Conservation (phyloP, 83 land plant genomes). For the Thuja plicata region DNA sequence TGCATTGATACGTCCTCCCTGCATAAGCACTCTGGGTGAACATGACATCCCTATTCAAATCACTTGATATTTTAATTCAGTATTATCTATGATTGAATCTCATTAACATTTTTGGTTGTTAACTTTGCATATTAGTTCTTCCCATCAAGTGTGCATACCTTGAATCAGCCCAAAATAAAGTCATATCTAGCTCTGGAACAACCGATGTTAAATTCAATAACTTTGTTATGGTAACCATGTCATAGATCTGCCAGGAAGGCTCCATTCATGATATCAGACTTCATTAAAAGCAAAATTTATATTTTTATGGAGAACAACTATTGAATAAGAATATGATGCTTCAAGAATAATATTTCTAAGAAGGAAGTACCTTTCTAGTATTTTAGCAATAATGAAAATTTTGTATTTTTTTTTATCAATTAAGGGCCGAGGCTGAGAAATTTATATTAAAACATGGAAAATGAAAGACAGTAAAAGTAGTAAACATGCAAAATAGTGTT, state of each 20-base stretch:
- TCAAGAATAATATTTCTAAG: background rate
- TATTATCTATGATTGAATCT: too few species aligned
- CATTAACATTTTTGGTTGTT: background rate
- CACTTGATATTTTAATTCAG: too few species aligned
- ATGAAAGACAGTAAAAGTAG: too few species aligned
- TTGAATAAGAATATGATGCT: background rate
- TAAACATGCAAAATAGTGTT: too few species aligned
- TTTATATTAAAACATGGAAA: too few species aligned
- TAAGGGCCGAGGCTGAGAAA: too few species aligned
- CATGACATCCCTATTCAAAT: too few species aligned
- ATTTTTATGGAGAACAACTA: background rate
- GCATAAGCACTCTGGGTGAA: too few species aligned
- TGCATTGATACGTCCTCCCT: too few species aligned
- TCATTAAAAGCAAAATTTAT: background rate
- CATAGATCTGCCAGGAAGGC: conserved; percentile 65
- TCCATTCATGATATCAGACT: background rate
- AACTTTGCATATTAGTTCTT: background rate
- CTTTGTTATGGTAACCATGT: conserved; percentile 83
- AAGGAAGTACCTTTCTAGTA: background rate
- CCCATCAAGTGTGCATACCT: conserved; percentile 26
- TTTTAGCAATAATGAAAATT: background rate
- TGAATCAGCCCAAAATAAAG: conserved; percentile 80
- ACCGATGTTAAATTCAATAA: conserved; percentile 74
- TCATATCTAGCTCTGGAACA: conserved; percentile 89
- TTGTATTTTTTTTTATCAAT: background rate